phyloP scores from a whole-genome alignment of 2,329 filamentous ascomycete genomes.

The Fusarium oligoseptatum region DNA sequence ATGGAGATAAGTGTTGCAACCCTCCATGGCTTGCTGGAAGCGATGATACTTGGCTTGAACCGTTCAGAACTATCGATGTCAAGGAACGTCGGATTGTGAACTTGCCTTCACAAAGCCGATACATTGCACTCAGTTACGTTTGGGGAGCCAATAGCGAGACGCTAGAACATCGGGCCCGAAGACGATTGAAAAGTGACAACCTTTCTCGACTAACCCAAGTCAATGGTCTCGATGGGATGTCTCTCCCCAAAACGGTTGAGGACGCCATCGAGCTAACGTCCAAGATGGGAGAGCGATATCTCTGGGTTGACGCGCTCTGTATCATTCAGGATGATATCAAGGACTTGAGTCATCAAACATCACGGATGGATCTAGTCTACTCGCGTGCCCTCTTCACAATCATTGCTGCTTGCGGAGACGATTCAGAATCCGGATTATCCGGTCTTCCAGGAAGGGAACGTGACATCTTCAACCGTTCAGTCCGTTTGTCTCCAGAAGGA shows the following conservation, averaged over 20 bases:
- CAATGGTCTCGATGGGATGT: neutral
- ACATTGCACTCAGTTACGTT: constrained; percentile 30
- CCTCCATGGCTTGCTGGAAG: constrained; percentile 15
- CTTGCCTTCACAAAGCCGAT: constrained; percentile 9
- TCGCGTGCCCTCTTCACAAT: constrained; percentile 15
- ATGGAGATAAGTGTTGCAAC: neutral
- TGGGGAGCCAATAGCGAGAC: constrained; percentile 14
- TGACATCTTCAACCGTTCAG: neutral
- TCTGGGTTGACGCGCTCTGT: constrained; percentile 37
- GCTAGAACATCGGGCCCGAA: neutral
- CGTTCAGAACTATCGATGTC: constrained; percentile 17
- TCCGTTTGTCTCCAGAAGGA: neutral
- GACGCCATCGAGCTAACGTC: constrained; percentile 16
- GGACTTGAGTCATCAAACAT: constrained; percentile 4
- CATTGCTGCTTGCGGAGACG: neutral
- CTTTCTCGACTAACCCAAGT: neutral
- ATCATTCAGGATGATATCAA: constrained; percentile 27
- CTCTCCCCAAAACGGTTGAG: constrained; percentile 11
- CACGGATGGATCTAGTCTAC: constrained; percentile 27
- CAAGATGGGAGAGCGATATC: constrained; percentile 5
- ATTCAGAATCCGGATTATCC: constrained; percentile 4
- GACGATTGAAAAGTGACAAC: constrained; percentile 7
- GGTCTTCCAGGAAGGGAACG: constrained; percentile 2
- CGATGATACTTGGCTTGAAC: neutral
- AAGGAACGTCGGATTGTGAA: constrained; percentile 1